These are phyloP conservation scores for Coemansia sp. DNA, from an alignment of 192 early-diverging fungal genomes.

Conservation along the genomic window DNA sequence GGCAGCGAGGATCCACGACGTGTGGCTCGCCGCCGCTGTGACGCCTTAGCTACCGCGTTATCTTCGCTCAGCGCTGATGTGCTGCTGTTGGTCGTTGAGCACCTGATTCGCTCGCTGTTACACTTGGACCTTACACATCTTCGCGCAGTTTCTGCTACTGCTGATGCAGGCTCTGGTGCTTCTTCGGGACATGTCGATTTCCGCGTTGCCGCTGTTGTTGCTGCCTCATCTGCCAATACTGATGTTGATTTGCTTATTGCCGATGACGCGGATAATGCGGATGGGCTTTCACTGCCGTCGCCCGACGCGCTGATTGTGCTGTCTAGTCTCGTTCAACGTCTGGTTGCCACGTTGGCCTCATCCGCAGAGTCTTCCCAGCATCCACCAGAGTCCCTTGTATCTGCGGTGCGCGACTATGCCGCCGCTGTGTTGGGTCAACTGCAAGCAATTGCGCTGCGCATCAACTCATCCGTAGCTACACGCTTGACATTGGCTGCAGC, in stretches of 20 bases:
- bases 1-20: no score
- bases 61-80: slow-evolving; percentile 23
- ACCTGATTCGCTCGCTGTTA: slow-evolving; percentile 17
- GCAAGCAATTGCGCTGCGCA: slow-evolving; percentile 24
- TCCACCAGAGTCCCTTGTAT: slow-evolving; percentile 9
- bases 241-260: background rate
- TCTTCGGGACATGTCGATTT: no score
- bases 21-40: slow-evolving; percentile 5
- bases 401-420: slow-evolving; percentile 21
- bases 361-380: background rate
- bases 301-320: slow-evolving; percentile 18
- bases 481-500: slow-evolving; percentile 12
- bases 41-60: slow-evolving; percentile 26
- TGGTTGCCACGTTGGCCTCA: slow-evolving; percentile 16
- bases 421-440: slow-evolving; percentile 36
- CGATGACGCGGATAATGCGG: background rate
- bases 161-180: background rate
- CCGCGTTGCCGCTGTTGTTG: background rate
- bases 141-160: background rate
- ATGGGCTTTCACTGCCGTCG: background rate
- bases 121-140: slow-evolving; percentile 10
- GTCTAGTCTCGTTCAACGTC: slow-evolving; percentile 18
- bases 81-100: slow-evolving; percentile 20
- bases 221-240: background rate
- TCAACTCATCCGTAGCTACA: slow-evolving; percentile 13